Percentiles rank a stretch among this genome's conserved stretches.
These are phyloP conservation scores for Kluyveromyces wickerhamii DNA, from an alignment of 805 yeast genomes.

Conservation along the genomic window DNA sequence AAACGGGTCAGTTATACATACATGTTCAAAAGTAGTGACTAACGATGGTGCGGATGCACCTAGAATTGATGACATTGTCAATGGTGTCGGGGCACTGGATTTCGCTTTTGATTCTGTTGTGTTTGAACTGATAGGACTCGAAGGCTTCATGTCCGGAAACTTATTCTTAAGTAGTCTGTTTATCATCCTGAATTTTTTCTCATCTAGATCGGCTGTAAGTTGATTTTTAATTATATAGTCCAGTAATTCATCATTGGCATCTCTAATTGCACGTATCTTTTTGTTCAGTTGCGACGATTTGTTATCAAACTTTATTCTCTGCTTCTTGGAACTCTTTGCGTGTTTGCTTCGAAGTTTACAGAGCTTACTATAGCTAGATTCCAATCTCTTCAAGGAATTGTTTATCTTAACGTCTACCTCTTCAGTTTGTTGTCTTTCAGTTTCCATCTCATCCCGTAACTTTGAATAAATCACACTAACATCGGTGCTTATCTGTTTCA, in stretches of 20 bases:
- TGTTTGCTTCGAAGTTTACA: slow-evolving; percentile 12
- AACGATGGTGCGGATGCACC: slow-evolving; percentile 12
- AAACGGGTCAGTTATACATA: slow-evolving; percentile 11
- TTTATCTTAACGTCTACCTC: slow-evolving; percentile 18
- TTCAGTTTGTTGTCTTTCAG: slow-evolving; percentile 26
- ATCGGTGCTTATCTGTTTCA: slow-evolving; percentile 18
- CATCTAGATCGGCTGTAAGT: not conserved
- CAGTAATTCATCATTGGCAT: slow-evolving; percentile 10
- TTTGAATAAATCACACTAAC: slow-evolving; percentile 13
- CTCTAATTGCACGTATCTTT: slow-evolving; percentile 11
- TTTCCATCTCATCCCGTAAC: slow-evolving; percentile 24
- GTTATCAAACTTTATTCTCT: slow-evolving; percentile 8
- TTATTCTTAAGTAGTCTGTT: not conserved
- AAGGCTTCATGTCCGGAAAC: not conserved
- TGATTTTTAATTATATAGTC: slow-evolving; percentile 18
- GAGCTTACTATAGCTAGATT: slow-evolving; percentile 14
- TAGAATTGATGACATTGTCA: slow-evolving; percentile 8
- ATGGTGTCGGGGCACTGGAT: not conserved
- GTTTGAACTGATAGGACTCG: no score
- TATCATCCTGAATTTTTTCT: not conserved
- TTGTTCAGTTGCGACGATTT: slow-evolving; percentile 8
- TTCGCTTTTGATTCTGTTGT: not conserved
- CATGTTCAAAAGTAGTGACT: slow-evolving; percentile 12
- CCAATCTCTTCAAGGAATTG: slow-evolving; percentile 16
- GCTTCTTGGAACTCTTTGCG: slow-evolving; percentile 5